A percentile compares a stretch with the other conserved stretches of the same genome.
phyloP scores from a whole-genome alignment of 2,329 filamentous ascomycete species.

The Xylaria sp. region DNA sequence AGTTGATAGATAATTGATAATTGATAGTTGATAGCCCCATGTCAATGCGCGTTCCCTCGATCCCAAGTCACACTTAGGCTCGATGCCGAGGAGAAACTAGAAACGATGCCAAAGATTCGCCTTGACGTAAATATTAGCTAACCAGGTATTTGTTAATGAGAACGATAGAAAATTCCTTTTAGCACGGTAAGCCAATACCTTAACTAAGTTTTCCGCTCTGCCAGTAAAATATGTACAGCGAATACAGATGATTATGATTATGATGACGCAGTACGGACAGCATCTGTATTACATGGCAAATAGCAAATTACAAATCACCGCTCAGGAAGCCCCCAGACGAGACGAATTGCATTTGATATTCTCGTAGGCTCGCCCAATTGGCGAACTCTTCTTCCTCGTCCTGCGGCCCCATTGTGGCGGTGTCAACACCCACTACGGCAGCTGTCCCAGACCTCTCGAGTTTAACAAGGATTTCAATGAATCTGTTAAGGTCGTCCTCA shows the following conservation, averaged over 20 bases:
- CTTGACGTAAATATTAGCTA: background rate
- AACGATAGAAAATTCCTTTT: background rate
- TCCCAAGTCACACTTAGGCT: background rate
- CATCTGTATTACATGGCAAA: background rate
- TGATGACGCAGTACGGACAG: background rate
- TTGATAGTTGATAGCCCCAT: background rate
- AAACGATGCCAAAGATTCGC: background rate
- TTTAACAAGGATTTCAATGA: slow-evolving; percentile 78
- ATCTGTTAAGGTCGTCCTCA: slow-evolving; percentile 76
- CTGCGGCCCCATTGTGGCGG: slow-evolving; percentile 58
- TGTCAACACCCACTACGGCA: slow-evolving; percentile 45
- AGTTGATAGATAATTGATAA: too few relatives aligned
- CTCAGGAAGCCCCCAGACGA: slow-evolving; percentile 67
- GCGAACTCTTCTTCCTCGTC: slow-evolving; percentile 81
- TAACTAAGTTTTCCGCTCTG: background rate
- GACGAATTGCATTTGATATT: slow-evolving; percentile 79
- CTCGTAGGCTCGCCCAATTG: slow-evolving; percentile 81
- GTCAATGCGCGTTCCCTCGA: background rate
- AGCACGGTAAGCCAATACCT: background rate
- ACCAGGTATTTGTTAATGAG: background rate
- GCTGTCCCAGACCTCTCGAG: slow-evolving; percentile 72
- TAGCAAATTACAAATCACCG: slow-evolving; percentile 28
- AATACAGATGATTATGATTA: slow-evolving; percentile 12
- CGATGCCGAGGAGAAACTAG: background rate
- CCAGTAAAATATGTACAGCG: slow-evolving; percentile 26